Evolutionary conservation across 2,329 filamentous ascomycete species (phyloP), one percentile per base, ranked within the genome.

Genomic region (Arthrobotrys sinensis): DNA sequence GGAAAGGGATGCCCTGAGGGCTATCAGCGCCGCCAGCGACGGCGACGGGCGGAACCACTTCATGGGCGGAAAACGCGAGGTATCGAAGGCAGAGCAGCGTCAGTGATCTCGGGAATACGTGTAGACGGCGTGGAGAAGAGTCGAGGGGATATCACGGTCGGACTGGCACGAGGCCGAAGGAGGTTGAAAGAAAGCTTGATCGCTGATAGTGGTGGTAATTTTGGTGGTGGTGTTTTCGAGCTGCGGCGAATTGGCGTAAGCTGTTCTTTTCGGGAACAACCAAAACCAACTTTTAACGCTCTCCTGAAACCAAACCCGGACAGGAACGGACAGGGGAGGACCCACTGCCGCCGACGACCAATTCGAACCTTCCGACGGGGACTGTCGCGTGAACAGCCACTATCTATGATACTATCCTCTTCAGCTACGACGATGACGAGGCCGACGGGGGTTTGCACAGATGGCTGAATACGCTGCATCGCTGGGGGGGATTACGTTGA

Each of bases 1-100:
- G 48, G 72, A 60, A 57, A 77, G 66, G 67, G 75, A 71, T 36
- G 67, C 66, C 52, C 40, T 66, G 52, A 78, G 67, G 48, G 53
- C 62, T 43, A 68, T 60, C 38, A 78, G 62, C 67, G 63, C 62
- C 75, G 75, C 67, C 67, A 78, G 67, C 62, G 75, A 67, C 32
- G 75, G 67, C 67, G 75, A 66, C 62, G 62, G 45, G 38, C 55
- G 46, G 50, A 64, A 57, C 38, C 48, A 78, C 67, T 72, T 78
- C 75, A 78, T 78, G 32, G 63, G 60, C 11, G 63, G 52, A 10
- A 65, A 50, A 70, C 53, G 53, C 48, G 53, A 53, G 46, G 34
- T 36, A 50, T 53, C 63, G 53, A 11, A n/a, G 36, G 28, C 65
- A 48, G 38, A 5, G n/a, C 60, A 64, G 60, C 24, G 60, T 36